Evolutionary conservation across 768 basidiomycete genomes (phyloP).

Genomic region (Xerocomellus intermedius): DNA sequence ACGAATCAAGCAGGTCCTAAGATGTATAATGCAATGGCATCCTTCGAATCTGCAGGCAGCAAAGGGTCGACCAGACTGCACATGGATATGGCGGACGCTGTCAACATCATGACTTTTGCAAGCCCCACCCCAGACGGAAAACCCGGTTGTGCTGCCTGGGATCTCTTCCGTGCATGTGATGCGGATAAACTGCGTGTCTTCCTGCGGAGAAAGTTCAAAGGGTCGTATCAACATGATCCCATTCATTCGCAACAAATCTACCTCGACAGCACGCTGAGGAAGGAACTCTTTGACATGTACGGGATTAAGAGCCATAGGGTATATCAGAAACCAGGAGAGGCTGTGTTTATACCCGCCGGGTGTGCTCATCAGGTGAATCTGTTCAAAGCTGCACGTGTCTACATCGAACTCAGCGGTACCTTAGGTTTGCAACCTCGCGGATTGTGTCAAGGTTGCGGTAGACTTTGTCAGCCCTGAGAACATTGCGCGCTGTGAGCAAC

Average conservation of each 20-base stretch:
- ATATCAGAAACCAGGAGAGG: slow-evolving; percentile 90
- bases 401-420: slow-evolving; percentile 4
- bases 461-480: slow-evolving; percentile 97
- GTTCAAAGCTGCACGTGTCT: background rate
- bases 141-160: slow-evolving; percentile 87
- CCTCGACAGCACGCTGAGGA: slow-evolving; percentile 65
- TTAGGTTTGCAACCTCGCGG: slow-evolving; percentile 89
- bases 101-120: slow-evolving; percentile 88
- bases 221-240: slow-evolving; percentile 65
- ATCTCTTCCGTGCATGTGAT: slow-evolving; percentile 82
- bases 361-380: slow-evolving; percentile 78
- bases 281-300: slow-evolving; percentile 61
- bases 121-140: slow-evolving; percentile 51
- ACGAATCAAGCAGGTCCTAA: slow-evolving; percentile 65
- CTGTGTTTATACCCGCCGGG: slow-evolving; percentile 93
- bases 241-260: slow-evolving; percentile 92
- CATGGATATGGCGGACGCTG: slow-evolving; percentile 93
- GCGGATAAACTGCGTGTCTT: slow-evolving; percentile 75
- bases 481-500: slow-evolving; percentile 76
- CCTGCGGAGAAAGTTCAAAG: slow-evolving; percentile 61
- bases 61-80: slow-evolving; percentile 87
- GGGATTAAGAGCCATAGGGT: slow-evolving; percentile 80
- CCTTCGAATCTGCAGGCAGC: slow-evolving; percentile 60
- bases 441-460: slow-evolving; percentile 93
- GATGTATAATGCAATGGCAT: slow-evolving; percentile 91